Base-by-base conservation (phyloP, 768 basidiomycete genomes). In the Mycena pura region DNA sequence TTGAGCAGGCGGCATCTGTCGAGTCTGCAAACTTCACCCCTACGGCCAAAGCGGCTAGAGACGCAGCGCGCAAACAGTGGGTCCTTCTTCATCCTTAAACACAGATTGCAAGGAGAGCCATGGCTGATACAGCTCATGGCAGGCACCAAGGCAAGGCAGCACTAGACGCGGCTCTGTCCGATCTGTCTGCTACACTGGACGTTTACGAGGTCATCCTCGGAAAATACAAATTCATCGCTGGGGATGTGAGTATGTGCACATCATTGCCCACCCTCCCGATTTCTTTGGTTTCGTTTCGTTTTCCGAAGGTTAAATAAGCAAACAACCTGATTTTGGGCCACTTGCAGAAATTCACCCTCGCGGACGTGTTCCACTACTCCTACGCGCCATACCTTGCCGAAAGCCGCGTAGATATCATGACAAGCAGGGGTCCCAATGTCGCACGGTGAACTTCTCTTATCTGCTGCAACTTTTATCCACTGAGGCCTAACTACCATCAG, bases 341-440 rank as follows among this genome's bases (percentile, higher is more conserved):
- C n/a, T n/a, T n/a, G n/a, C n/a, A n/a, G n/a, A n/a, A n/a, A n/a
- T n/a, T n/a, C n/a, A n/a, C n/a, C n/a, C n/a, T n/a, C n/a, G n/a
- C n/a, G n/a, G n/a, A n/a, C n/a, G n/a, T n/a, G n/a, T 51, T 25
- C 50, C 41, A 54, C 52, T 54, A 31, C 11, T 1, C 11, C 41
- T 44, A 32, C 25, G 52, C 28, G 6, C 52, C 52, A 1, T 9
- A 21, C 6, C 31, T 54, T 21, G 41, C 52, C 1, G 29, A 32
- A 6, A 17, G 6, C 2, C 47, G 48, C 3, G 27, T 43, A 10
- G 41, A 60, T 34, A 24, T 51, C 31, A 60, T 60, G 57, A 44
- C 39, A 5, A 44, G 31, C 48, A n/a, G 27, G 6, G 40, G 57
- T 2, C 57, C 57, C 13, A 60, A 60, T 27, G 57, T 60, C 6